Conservation (phyloP, 192 early-diverging fungal species). For the Kickxella alabastrina region DNA sequence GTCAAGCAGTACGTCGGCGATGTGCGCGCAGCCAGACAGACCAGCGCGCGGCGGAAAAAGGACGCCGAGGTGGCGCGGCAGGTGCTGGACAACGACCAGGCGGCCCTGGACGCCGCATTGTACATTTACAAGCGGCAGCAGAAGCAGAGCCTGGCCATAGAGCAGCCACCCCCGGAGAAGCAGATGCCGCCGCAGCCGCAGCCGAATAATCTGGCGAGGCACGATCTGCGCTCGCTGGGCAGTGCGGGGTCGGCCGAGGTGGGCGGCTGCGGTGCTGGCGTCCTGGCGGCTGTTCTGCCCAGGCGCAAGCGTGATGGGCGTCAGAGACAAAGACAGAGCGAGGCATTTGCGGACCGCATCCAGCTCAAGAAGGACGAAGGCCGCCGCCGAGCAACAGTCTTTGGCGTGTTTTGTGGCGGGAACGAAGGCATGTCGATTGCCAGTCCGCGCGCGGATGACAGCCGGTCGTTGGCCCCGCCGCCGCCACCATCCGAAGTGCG, state of each 20-base stretch:
- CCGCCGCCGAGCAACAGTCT: conserved; percentile 28
- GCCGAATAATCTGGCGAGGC: neutral
- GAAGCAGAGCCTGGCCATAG: conserved; percentile 1
- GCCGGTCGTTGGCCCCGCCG: too few relatives aligned
- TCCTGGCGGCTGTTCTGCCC: conserved; percentile 9
- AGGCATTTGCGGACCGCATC: neutral
- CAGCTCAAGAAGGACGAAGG: conserved; percentile 1
- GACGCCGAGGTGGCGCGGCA: conserved; percentile 20
- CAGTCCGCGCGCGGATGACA: too few relatives aligned
- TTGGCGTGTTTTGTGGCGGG: conserved; percentile 31
- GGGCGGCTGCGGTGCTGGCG: neutral
- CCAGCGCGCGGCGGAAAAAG: conserved; percentile 19
- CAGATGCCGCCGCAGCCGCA: conserved; percentile 3
- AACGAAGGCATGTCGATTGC: conserved; percentile 2
- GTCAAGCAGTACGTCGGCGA: conserved; percentile 38
- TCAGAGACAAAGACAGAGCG: conserved; percentile 11
- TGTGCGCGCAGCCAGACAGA: conserved; percentile 25
- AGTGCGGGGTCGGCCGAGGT: conserved; percentile 2
- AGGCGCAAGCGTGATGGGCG: conserved; percentile 6
- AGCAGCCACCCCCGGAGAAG: conserved; percentile 1
- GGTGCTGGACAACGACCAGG: conserved; percentile 33
- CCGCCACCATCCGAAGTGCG: conserved; percentile 1
- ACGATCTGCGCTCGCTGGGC: neutral
- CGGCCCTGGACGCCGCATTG: conserved; percentile 32
- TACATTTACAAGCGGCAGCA: conserved; percentile 45